These are phyloP conservation scores for Cladophialophora psammophila DNA, from an alignment of 2,329 filamentous ascomycete genomes.

Conservation along the genomic window DNA sequence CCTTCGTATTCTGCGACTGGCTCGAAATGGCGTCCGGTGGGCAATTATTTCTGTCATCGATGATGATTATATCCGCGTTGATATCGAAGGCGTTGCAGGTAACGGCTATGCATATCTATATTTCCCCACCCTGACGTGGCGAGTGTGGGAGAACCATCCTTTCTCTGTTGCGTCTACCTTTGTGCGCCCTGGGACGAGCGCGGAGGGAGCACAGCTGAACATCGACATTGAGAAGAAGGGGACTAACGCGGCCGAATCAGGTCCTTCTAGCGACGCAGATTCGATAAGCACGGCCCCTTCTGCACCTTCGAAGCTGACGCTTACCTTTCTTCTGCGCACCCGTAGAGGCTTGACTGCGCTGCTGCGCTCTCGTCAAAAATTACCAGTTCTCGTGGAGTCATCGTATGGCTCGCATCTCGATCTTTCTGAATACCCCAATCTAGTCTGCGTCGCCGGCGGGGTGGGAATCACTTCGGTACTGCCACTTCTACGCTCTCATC, in stretches of 20 bases:
- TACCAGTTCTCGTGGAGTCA: slow-evolving; percentile 40
- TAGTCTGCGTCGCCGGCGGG: slow-evolving; percentile 57
- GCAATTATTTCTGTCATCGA: slow-evolving; percentile 45
- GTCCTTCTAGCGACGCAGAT: background rate
- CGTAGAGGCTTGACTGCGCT: slow-evolving; percentile 47
- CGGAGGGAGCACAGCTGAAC: no score
- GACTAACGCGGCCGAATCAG: background rate
- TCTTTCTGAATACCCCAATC: slow-evolving; percentile 23
- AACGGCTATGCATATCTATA: slow-evolving; percentile 30
- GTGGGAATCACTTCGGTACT: slow-evolving; percentile 59
- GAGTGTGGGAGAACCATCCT: slow-evolving; percentile 43
- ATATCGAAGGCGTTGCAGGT: slow-evolving; percentile 41
- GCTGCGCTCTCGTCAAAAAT: slow-evolving; percentile 39
- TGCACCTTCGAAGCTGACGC: background rate
- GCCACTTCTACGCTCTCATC: slow-evolving; percentile 43
- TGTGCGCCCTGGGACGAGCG: no score
- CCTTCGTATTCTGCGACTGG: slow-evolving; percentile 51
- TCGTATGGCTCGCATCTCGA: slow-evolving; percentile 10
- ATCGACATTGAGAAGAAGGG: slow-evolving; percentile 3
- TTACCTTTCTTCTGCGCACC: slow-evolving; percentile 12
- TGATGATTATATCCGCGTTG: slow-evolving; percentile 42
- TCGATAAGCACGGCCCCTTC: background rate
- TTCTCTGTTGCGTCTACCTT: slow-evolving; percentile 47
- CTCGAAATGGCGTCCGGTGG: slow-evolving; percentile 48
- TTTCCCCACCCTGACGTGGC: slow-evolving; percentile 43